Evolutionary conservation across 106 monocot genomes (phyloP).

Genomic region (Vanilla planifolia): DNA sequence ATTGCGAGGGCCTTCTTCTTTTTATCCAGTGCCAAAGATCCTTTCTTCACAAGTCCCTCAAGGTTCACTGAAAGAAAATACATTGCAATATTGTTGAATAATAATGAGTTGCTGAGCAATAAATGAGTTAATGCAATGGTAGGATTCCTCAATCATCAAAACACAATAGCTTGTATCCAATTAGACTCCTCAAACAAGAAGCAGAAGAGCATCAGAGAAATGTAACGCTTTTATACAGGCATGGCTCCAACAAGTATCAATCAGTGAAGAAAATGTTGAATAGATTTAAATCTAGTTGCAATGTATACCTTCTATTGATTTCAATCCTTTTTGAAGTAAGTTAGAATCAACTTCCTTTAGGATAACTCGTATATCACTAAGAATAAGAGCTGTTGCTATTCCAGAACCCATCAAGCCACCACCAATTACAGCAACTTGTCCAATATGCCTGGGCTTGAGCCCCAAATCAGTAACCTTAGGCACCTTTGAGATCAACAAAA

Average conservation of each 20-base stretch:
- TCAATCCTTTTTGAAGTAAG: slow-evolving; percentile 69
- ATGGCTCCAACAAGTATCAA: too few species aligned
- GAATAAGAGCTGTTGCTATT: slow-evolving; percentile 76
- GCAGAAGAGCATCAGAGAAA: too few species aligned
- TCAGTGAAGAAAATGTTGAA: neutral
- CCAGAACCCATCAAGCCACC: slow-evolving; percentile 98
- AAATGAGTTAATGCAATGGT: neutral
- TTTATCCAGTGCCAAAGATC: slow-evolving; percentile 63
- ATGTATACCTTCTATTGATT: slow-evolving; percentile 54
- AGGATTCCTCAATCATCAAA: too few species aligned
- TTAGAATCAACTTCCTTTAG: slow-evolving; percentile 71
- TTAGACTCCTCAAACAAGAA: too few species aligned
- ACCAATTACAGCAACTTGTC: slow-evolving; percentile 84
- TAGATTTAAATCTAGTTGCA: neutral
- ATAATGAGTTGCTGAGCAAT: neutral
- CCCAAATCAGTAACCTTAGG: slow-evolving; percentile 80
- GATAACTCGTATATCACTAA: slow-evolving; percentile 52
- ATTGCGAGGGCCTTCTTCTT: slow-evolving; percentile 61
- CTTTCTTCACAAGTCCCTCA: slow-evolving; percentile 65
- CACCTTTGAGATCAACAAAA: slow-evolving; percentile 36
- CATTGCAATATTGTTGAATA: too few species aligned
- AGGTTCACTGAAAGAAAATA: slow-evolving; percentile 44
- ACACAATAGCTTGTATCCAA: too few species aligned
- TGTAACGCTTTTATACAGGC: too few species aligned
- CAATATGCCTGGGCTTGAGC: slow-evolving; percentile 66